Base-by-base conservation (phyloP, 257 asterid species). In the Fraxinus cuspidata region DNA sequence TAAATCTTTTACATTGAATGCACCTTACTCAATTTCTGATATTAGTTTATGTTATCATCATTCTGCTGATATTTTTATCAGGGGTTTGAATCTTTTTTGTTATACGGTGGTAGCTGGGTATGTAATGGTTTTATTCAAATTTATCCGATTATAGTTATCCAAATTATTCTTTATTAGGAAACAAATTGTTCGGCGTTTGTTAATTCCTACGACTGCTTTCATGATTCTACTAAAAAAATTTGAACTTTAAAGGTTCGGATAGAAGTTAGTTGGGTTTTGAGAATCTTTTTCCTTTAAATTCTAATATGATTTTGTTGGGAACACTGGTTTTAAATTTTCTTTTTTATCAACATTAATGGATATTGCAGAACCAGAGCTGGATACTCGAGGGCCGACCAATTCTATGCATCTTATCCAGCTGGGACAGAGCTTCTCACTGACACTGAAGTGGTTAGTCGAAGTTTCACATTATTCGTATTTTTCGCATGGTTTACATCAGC, bases 341-440 rank as follows among this genome's bases (percentile, higher is more conserved):
- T 15, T 42, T 81, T 28, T 58, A 67, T 40, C 44, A 15, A 44
- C 32, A 69, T 68, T 40, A 42, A 64, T 80, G 85, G 73, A 74
- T 80, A 11, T 71, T 79, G 83, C 86, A 95, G 99, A 78, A 95
- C 96, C 28, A 89, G 98, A 81, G 99, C 97, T 69, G 99, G 98
- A 80, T 85, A 86, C 88, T 89, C 98, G 2, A 88, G 97, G 85
- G 97, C 87, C 78, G 99, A 96, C 81, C 98, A 96, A 76, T 93
- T 91, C 77, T 95, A 95, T 85, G 98, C 97, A 34, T 93, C 99
- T 70, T 93, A 89, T 82, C 97, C 99, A 25, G 96, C 97, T 84
- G 99, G 99, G 67, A 92, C 97, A 10, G 99, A 92, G 87, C 93
- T 96, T 81, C 91, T 96, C 35, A 86, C 91, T 3, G 98, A 93